phyloP scores from a whole-genome alignment of 192 early-diverging fungal species.

The Coemansia sp. region DNA sequence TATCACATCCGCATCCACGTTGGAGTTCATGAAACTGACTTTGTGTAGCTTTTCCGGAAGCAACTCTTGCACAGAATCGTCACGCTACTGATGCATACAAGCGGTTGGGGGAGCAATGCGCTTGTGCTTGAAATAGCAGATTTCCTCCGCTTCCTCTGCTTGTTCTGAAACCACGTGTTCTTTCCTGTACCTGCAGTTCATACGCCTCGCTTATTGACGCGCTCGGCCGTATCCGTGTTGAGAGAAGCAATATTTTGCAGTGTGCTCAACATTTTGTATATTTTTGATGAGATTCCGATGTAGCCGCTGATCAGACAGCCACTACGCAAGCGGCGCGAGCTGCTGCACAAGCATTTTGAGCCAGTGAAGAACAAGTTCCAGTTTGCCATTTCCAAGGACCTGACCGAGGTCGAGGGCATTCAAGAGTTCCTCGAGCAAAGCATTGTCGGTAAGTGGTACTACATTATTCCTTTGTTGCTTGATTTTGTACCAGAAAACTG shows the following conservation, averaged over 20 bases:
- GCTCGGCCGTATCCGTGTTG: neutral
- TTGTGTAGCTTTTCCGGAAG: neutral
- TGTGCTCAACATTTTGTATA: too few relatives aligned
- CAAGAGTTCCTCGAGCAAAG: slow-evolving; percentile 70
- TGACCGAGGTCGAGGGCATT: slow-evolving; percentile 87
- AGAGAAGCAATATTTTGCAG: neutral
- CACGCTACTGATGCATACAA: too few relatives aligned
- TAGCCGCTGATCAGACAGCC: slow-evolving; percentile 75
- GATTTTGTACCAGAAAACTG: neutral
- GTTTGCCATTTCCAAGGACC: slow-evolving; percentile 83
- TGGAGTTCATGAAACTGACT: neutral
- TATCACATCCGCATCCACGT: neutral
- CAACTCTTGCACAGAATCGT: neutral
- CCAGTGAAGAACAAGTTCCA: slow-evolving; percentile 83
- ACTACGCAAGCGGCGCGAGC: slow-evolving; percentile 71
- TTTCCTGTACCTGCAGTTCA: neutral
- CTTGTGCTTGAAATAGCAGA: too few relatives aligned
- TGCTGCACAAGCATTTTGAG: slow-evolving; percentile 67
- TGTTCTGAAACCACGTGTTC: neutral
- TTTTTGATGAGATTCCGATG: neutral
- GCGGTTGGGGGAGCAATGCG: too few relatives aligned
- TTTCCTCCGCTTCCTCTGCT: neutral
- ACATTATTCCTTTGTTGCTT: neutral
- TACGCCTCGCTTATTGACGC: neutral
- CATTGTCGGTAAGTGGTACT: slow-evolving; percentile 32